Conservation (phyloP, 192 early-diverging fungal species). For the Coemansia umbellata region DNA sequence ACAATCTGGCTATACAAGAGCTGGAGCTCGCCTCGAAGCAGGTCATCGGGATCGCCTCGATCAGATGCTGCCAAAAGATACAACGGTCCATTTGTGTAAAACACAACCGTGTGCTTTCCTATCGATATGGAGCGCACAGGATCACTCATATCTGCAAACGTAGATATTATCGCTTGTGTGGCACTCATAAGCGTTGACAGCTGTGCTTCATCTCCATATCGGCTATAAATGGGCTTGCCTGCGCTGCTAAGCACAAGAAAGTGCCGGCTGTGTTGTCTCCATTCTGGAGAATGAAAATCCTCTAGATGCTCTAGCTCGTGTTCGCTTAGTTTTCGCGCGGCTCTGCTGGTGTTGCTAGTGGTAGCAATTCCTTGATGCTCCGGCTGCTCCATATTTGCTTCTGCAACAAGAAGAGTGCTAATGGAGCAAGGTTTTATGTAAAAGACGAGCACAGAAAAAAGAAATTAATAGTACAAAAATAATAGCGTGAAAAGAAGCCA, state of each 20-base stretch:
- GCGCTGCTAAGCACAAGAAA: constrained; percentile 90
- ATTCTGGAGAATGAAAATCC: constrained; percentile 38
- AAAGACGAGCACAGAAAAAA: no score
- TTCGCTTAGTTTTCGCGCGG: no score
- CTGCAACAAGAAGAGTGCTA: no score
- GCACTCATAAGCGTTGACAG: constrained; percentile 86
- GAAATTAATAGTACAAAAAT: no score
- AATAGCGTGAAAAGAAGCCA: no score
- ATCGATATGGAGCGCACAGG: constrained; percentile 58
- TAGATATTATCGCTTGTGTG: constrained; percentile 83
- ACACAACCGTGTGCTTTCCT: constrained; percentile 75
- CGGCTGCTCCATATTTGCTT: no score
- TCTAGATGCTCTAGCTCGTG: constrained; percentile 36
- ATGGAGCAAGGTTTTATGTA: no score
- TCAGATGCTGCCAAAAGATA: constrained; percentile 81
- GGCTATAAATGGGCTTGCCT: constrained; percentile 92
- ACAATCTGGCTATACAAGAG: constrained; percentile 81
- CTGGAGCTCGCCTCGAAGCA: constrained; percentile 76
- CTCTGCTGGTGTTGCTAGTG: no score
- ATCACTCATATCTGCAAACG: constrained; percentile 82
- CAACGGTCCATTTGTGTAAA: constrained; percentile 73
- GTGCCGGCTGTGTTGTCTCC: constrained; percentile 62
- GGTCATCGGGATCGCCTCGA: constrained; percentile 70
- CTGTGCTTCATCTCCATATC: constrained; percentile 88
- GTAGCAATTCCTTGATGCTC: no score